Conservation (phyloP, 805 yeast genomes). For the Candida methanosorbosa region DNA sequence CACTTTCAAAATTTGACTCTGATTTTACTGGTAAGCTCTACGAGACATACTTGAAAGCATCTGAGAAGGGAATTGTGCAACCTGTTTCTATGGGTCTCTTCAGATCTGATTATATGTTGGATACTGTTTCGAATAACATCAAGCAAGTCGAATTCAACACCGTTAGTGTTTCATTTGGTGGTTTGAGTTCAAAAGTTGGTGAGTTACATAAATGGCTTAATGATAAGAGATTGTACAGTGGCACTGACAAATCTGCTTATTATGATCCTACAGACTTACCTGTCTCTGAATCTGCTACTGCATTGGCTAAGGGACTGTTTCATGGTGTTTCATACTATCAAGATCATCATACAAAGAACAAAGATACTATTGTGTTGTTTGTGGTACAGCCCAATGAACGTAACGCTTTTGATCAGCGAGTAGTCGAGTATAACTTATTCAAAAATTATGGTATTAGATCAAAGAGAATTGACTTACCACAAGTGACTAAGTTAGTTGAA, state of each 20-base stretch:
- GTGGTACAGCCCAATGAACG: constrained; percentile 81
- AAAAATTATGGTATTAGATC: constrained; percentile 48
- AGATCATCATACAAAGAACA: constrained; percentile 13
- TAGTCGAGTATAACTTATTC: constrained; percentile 64
- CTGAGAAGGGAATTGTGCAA: constrained; percentile 44
- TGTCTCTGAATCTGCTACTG: constrained; percentile 51
- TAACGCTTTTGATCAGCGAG: constrained; percentile 87
- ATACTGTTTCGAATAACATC: constrained; percentile 41
- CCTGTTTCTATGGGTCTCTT: constrained; percentile 73
- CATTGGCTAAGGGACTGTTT: constrained; percentile 62
- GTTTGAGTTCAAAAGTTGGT: constrained; percentile 74
- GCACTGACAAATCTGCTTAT: constrained; percentile 32
- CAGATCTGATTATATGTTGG: constrained; percentile 83
- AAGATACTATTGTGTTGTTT: constrained; percentile 53
- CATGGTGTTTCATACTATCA: constrained; percentile 56
- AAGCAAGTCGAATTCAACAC: constrained; percentile 97
- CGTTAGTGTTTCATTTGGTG: constrained; percentile 92
- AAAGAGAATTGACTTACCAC: constrained; percentile 58
- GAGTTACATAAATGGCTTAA: constrained; percentile 64
- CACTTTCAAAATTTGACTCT: constrained; percentile 49
- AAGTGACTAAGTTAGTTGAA: constrained; percentile 36
- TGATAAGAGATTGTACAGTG: constrained; percentile 42
- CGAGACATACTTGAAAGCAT: constrained; percentile 45
- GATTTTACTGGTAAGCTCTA: constrained; percentile 80
- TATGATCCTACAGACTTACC: constrained; percentile 42